Percentiles rank a stretch among this genome's conserved stretches.
phyloP scores from a whole-genome alignment of 202 grass and related monocot species.

The Carex sylvatica region DNA sequence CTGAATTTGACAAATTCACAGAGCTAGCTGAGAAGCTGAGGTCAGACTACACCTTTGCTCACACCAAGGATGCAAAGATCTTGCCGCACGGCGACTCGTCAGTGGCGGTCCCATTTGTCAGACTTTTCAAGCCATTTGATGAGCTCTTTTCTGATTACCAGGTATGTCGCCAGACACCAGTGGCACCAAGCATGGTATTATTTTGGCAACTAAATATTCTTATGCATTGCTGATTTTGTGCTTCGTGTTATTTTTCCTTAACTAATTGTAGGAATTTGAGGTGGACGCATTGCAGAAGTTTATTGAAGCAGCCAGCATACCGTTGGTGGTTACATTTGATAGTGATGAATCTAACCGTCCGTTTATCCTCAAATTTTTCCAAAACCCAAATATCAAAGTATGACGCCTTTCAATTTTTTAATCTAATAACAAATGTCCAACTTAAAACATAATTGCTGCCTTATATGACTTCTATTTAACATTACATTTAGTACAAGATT shows the following conservation, averaged over 20 bases:
- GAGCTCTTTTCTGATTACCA: constrained; percentile 82
- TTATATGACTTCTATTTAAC: constrained; percentile 16
- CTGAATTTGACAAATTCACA: constrained; percentile 64
- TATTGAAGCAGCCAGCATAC: constrained; percentile 70
- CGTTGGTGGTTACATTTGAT: constrained; percentile 56
- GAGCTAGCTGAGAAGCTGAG: constrained; percentile 56
- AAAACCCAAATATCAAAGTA: constrained; percentile 63
- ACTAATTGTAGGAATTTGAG: constrained; percentile 57
- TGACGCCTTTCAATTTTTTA: constrained; percentile 25
- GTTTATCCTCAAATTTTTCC: constrained; percentile 72
- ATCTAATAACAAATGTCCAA: constrained; percentile 6
- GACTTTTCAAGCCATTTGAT: constrained; percentile 92
- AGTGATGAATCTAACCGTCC: constrained; percentile 59
- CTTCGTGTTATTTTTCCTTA: background rate
- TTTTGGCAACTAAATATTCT: background rate
- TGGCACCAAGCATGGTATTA: background rate
- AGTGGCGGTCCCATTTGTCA: constrained; percentile 50
- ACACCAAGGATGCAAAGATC: constrained; percentile 57
- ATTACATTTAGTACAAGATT: constrained; percentile 19
- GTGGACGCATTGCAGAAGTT: constrained; percentile 66
- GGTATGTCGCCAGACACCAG: constrained; percentile 33
- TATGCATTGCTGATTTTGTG: background rate
- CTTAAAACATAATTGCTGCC: constrained; percentile 2
- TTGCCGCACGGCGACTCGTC: constrained; percentile 54
- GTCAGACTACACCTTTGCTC: constrained; percentile 71